These are phyloP conservation scores for Phalaenopsis aphrodite DNA, from an alignment of 106 monocot genomes.

Conservation along the genomic window DNA sequence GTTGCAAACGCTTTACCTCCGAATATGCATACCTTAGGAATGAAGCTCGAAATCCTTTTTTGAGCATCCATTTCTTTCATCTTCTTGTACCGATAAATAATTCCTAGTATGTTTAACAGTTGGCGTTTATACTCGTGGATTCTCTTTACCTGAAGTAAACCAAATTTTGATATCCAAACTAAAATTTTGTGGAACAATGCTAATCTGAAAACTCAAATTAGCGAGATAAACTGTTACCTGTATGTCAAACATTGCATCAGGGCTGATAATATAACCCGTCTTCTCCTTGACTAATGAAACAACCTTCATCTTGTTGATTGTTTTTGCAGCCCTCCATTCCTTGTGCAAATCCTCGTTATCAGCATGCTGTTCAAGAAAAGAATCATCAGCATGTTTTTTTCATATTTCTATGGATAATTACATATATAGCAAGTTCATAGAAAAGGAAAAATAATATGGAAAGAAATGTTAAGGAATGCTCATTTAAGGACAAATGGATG, in stretches of 20 bases:
- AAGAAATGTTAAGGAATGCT: background rate
- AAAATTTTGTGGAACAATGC: background rate
- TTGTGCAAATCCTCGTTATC: constrained; percentile 73
- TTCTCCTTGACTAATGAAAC: constrained; percentile 71
- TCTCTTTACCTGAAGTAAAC: constrained; percentile 65
- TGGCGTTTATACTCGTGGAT: constrained; percentile 98
- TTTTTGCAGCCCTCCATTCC: constrained; percentile 89
- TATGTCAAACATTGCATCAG: constrained; percentile 95
- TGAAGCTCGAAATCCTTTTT: constrained; percentile 59
- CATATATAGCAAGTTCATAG: background rate
- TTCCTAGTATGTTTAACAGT: constrained; percentile 84
- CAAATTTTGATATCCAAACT: background rate
- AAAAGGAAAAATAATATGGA: background rate
- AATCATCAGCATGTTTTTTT: background rate
- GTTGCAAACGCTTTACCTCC: constrained; percentile 99
- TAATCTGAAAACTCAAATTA: background rate
- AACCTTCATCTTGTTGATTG: constrained; percentile 79
- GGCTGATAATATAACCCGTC: constrained; percentile 89
- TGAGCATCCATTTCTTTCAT: constrained; percentile 89
- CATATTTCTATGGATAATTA: background rate
- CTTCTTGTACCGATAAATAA: constrained; percentile 92
- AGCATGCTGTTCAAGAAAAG: constrained; percentile 48
- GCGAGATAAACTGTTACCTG: constrained; percentile 83
- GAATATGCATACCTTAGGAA: constrained; percentile 93
- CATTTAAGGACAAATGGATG: background rate